Evolutionary conservation across 1,139 yeast species (phyloP), one percentile per base, ranked within the genome.

Genomic region (Saccharomycopsis hybrid): DNA sequence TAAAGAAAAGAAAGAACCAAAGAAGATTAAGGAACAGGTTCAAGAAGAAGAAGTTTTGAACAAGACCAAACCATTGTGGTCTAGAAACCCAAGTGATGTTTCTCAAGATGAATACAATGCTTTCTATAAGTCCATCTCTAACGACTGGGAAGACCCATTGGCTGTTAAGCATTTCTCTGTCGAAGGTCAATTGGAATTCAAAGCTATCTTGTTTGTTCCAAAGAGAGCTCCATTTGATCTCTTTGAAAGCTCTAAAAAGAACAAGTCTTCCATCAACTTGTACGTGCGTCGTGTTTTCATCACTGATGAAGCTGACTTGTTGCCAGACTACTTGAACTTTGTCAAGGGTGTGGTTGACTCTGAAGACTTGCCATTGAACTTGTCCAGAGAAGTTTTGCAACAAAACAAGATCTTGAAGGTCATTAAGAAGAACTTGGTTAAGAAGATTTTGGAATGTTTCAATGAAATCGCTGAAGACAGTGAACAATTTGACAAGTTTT

Each of bases 81-180:
- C 98, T 62, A 88, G 98, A 81, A 86, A 84, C 78, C 98, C 99
- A 70, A 75, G 94, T 63, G 99, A 94, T 59, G 95, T 94, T 62
- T 81, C 96, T 61, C 94, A 89, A 78, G 98, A 94, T 60, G 99
- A 94, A 76, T 94, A 94, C 80, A 92, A 94, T 67, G 95, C 97
- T 57, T 94, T 94, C 86, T 94, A 94, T 86, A 94, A 94, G 80
- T 88, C 97, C 50, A 92, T 94, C 66, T 90, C 98, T 54, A 94
- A 94, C 74, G 99, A 94, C 74, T 94, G 98, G 98, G 98, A 92
- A 78, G 98, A 92, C 71, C 99, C 97, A 74, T 82, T 92, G 70
- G 97, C 97, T 60, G 97, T 92, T 63, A 94, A 94, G 82, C 99
- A 94, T 77, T 94, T 94, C 78, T 88, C 97, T 51, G 99, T 94